Percentiles rank a stretch among this genome's conserved stretches.
Conservation (phyloP, 2,329 filamentous ascomycete species). For the Aspergillus niger region DNA sequence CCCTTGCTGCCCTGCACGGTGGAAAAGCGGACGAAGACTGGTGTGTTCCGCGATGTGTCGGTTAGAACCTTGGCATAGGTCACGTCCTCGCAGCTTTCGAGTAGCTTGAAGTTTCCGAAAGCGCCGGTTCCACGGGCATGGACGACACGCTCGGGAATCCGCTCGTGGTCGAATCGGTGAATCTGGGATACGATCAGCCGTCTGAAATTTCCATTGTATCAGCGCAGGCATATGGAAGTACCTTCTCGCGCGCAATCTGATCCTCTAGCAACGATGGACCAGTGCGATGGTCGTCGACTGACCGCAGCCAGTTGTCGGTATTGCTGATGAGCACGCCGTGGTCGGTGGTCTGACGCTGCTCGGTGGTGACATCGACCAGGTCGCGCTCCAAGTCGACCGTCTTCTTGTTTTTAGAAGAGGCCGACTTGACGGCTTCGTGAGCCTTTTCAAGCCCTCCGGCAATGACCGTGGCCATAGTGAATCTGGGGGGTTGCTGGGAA, state of each 20-base stretch:
- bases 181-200: slow-evolving; percentile 36
- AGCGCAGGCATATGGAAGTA: slow-evolving; percentile 31
- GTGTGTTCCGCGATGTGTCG: slow-evolving; percentile 66
- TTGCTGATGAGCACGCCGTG: slow-evolving; percentile 72
- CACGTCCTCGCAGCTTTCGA: slow-evolving; percentile 64
- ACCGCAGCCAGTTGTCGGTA: slow-evolving; percentile 75
- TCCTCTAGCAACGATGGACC: slow-evolving; percentile 74
- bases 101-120: slow-evolving; percentile 67
- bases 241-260: slow-evolving; percentile 71
- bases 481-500: neutral
- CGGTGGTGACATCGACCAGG: slow-evolving; percentile 60
- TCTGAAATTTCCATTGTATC: too few relatives aligned
- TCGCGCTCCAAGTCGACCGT: slow-evolving; percentile 61
- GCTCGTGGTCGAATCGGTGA: slow-evolving; percentile 71
- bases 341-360: slow-evolving; percentile 70
- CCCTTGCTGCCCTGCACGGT: slow-evolving; percentile 72
- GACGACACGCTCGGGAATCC: slow-evolving; percentile 68
- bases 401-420: slow-evolving; percentile 50
- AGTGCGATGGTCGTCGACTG: slow-evolving; percentile 61
- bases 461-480: slow-evolving; percentile 29
- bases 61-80: slow-evolving; percentile 65
- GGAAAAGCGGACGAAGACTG: slow-evolving; percentile 69
- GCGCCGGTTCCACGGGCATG: slow-evolving; percentile 67
- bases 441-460: slow-evolving; percentile 33
- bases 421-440: slow-evolving; percentile 29